phyloP scores from a whole-genome alignment of 305 asterid genomes.

The Fraxinus greggii region DNA sequence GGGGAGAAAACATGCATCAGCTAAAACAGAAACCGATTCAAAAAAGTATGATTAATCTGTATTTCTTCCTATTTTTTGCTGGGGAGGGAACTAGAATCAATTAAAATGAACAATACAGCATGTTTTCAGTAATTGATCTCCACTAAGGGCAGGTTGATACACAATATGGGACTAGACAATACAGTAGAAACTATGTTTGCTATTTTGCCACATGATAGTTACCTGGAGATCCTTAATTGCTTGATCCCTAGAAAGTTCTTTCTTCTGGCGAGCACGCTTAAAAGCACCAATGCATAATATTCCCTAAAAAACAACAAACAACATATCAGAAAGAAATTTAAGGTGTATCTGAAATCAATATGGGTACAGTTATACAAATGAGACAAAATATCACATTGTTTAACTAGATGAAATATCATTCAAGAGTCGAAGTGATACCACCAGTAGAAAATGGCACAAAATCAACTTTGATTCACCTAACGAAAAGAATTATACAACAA shows the following conservation, averaged over 20 bases:
- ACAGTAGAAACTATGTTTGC: background rate
- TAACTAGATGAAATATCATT: conserved; percentile 10
- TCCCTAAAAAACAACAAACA: conserved; percentile 47
- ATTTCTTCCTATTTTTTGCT: background rate
- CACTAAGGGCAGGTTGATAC: background rate
- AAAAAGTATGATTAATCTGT: background rate
- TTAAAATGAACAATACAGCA: background rate
- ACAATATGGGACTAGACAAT: background rate
- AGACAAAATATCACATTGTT: conserved; percentile 10
- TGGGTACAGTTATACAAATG: conserved; percentile 7
- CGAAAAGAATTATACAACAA: background rate
- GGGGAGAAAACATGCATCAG: background rate
- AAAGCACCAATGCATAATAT: conserved; percentile 72
- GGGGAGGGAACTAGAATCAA: background rate
- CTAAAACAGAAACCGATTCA: background rate
- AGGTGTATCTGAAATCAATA: background rate
- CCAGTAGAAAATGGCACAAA: background rate
- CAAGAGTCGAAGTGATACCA: background rate
- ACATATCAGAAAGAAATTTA: background rate
- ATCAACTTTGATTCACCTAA: background rate
- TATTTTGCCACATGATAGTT: conserved; percentile 11
- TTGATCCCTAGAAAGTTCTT: conserved; percentile 72
- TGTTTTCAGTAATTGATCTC: background rate
- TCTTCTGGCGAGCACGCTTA: conserved; percentile 81
- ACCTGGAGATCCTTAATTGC: conserved; percentile 86